phyloP scores from a whole-genome alignment of 768 basidiomycete genomes.

The Boletus pseudopeckii region DNA sequence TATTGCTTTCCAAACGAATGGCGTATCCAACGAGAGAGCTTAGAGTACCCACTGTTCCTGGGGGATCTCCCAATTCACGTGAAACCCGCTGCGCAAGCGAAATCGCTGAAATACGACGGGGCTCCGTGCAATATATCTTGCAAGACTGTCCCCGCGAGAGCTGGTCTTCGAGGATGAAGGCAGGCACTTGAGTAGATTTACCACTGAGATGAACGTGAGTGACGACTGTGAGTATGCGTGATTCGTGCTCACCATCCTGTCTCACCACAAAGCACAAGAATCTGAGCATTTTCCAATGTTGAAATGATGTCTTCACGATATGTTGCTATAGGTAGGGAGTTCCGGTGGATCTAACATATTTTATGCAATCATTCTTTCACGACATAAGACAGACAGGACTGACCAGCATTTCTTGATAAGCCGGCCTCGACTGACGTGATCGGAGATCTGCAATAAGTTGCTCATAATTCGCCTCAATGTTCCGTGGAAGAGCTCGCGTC shows the following conservation, averaged over 20 bases:
- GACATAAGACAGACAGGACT: slow-evolving; percentile 26
- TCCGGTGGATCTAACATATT: slow-evolving; percentile 59
- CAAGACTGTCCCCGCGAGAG: slow-evolving; percentile 76
- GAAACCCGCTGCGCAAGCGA: slow-evolving; percentile 94
- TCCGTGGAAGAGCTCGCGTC: slow-evolving; percentile 3
- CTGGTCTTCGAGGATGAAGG: slow-evolving; percentile 89
- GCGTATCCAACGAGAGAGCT: slow-evolving; percentile 90
- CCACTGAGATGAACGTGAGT: slow-evolving; percentile 50
- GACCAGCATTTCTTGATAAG: slow-evolving; percentile 90
- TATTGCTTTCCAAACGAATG: slow-evolving; percentile 87
- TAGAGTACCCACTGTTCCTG: slow-evolving; percentile 70
- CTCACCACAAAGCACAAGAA: slow-evolving; percentile 84
- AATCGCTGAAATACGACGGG: slow-evolving; percentile 92
- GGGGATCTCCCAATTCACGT: slow-evolving; percentile 83
- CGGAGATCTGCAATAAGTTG: slow-evolving; percentile 57
- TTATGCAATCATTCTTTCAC: not conserved
- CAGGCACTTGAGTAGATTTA: slow-evolving; percentile 94
- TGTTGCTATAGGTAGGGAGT: slow-evolving; percentile 78
- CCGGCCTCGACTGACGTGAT: slow-evolving; percentile 54
- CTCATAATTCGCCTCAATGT: slow-evolving; percentile 34
- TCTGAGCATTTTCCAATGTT: slow-evolving; percentile 68
- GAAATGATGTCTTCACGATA: slow-evolving; percentile 73
- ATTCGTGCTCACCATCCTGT: slow-evolving; percentile 63
- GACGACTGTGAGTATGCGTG: slow-evolving; percentile 27
- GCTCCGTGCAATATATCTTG: slow-evolving; percentile 94